Base-by-base conservation (phyloP, 164 flowering plant genomes). In the Magnolia officinalis region DNA sequence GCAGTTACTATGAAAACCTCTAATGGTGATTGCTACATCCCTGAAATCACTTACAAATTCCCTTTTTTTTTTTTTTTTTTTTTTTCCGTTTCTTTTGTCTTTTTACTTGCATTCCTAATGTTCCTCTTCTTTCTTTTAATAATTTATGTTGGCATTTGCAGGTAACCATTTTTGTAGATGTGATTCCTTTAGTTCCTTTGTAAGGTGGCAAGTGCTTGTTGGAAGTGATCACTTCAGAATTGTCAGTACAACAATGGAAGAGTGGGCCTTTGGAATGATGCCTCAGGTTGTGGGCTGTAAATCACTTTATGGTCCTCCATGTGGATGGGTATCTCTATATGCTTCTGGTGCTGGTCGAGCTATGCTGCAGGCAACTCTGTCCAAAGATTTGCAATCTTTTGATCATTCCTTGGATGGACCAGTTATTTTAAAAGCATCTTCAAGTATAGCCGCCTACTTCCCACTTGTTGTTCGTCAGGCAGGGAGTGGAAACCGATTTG, bases 401-500 rank as follows among this genome's bases (percentile, higher is more conserved):
- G 88, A 87, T 77, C 76, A 78, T 76, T 77, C 80, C 77, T 77
- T 79, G 31, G 80, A 82, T 78, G 89, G 83, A 63, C 83, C 87
- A 23, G 74, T 78, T 75, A 72, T 77, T 74, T 78, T 93, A 63
- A 89, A 89, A 83, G 92, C 91, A 71, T 86, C 95, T 74, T 81
- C 82, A 66, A 76, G 29, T 64, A 85, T 93, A 79, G 92, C 90
- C 50, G 91, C 99, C 11, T 94, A 85, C 78, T 68, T 67, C 72
- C 96, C 99, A 11, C 94, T 96, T 82, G 63, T 74, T 72, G 82
- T 88, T 79, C 78, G 76, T 49, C 96, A 91, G 83, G 88, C 78
- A 31, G 87, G 92, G 78, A 88, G 93, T 82, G 99, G 99, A 55
- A 96, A 86, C 77, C 83, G 83, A 61, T 92, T 85, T 88, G 99